Evolutionary conservation across 2,329 filamentous ascomycete species (phyloP).

Genomic region (Chalaropsis ovoidea): DNA sequence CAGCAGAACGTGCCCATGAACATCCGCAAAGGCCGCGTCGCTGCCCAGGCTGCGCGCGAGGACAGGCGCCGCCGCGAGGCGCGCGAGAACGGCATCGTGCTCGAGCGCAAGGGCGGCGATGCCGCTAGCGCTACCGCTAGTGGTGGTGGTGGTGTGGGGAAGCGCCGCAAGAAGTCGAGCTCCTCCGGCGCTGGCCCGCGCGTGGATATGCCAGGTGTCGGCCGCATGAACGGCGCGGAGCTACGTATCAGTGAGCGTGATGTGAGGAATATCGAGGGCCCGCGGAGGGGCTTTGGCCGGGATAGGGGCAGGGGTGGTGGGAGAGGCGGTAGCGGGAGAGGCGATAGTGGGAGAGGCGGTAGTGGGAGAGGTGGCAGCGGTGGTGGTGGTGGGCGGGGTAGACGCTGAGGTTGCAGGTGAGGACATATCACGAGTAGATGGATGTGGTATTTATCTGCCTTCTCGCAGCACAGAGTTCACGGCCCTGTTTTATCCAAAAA

Average conservation of each 20-base stretch:
- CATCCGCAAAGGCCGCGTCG: slow-evolving; percentile 72
- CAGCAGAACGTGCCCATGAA: slow-evolving; percentile 85
- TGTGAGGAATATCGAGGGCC: slow-evolving; percentile 57
- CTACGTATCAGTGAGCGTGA: slow-evolving; percentile 70
- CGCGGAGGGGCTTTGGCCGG: slow-evolving; percentile 30
- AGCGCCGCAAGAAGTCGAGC: slow-evolving; percentile 31
- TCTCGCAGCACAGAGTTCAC: background rate
- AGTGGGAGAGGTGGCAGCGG: slow-evolving; percentile 30
- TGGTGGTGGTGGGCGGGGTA: slow-evolving; percentile 26
- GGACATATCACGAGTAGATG: background rate
- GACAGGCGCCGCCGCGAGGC: slow-evolving; percentile 65
- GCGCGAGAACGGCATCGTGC: slow-evolving; percentile 77
- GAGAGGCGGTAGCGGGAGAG: slow-evolving; percentile 28
- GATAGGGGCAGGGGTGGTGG: slow-evolving; percentile 29
- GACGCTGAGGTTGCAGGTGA: background rate
- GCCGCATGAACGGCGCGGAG: slow-evolving; percentile 68
- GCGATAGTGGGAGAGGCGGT: slow-evolving; percentile 27
- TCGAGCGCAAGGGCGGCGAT: slow-evolving; percentile 49
- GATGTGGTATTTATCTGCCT: background rate
- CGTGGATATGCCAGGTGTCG: slow-evolving; percentile 69
- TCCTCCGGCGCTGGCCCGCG: slow-evolving; percentile 42
- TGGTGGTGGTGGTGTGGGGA: slow-evolving; percentile 32
- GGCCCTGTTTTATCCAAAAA: background rate
- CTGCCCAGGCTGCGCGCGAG: slow-evolving; percentile 56
- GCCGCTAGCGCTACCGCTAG: background rate